Evolutionary conservation across 768 basidiomycete species (phyloP).

Genomic region (Suillus subaureus): DNA sequence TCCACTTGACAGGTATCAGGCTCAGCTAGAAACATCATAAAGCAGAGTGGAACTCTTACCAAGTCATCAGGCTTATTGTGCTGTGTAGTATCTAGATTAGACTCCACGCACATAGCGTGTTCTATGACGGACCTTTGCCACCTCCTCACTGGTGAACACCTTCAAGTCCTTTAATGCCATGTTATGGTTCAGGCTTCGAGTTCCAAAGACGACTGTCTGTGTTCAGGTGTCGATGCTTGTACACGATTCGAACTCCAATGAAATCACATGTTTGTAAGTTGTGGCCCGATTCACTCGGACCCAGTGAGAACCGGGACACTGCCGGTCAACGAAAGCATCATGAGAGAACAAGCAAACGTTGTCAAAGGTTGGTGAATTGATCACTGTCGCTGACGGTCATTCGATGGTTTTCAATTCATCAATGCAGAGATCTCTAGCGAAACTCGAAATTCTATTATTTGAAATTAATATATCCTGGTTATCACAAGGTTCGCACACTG

Average conservation of each 20-base stretch:
- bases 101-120: neutral
- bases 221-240: neutral
- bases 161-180: conserved; percentile 19
- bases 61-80: conserved; percentile 82
- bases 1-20: conserved; percentile 53
- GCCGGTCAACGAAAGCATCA: neutral
- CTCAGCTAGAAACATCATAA: conserved; percentile 6
- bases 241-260: neutral
- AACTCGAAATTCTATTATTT: neutral
- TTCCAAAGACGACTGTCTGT: neutral
- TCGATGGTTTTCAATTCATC: neutral
- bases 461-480: conserved; percentile 1
- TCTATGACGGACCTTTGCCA: conserved; percentile 55
- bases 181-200: neutral
- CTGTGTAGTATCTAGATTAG: conserved; percentile 35
- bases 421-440: neutral
- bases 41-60: conserved; percentile 35
- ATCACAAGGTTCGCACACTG: neutral
- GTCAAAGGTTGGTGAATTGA: neutral
- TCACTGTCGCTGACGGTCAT: neutral
- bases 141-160: conserved; percentile 65
- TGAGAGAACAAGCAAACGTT: neutral
- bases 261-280: conserved; percentile 1
- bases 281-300: neutral
- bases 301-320: neutral